phyloP scores from a whole-genome alignment of 2,329 filamentous ascomycete genomes.

The Talaromyces sp. region DNA sequence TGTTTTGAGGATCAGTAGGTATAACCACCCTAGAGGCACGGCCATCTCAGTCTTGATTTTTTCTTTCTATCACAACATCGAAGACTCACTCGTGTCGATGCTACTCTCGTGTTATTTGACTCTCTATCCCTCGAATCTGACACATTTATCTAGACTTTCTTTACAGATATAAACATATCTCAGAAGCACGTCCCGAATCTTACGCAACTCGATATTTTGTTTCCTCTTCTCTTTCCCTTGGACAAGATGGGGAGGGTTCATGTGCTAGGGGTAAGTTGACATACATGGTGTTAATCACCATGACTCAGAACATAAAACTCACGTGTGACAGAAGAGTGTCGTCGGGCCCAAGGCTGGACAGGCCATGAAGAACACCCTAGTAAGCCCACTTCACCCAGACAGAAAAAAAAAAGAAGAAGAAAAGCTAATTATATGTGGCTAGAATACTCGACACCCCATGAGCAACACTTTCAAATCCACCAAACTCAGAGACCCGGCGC shows the following conservation, averaged over 20 bases:
- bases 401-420: not conserved
- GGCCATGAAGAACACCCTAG: conserved; percentile 41
- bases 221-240: not conserved
- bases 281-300: not conserved
- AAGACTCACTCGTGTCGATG: not conserved
- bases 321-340: conserved; percentile 35
- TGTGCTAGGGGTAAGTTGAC: not conserved
- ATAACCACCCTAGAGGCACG: not conserved
- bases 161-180: not conserved
- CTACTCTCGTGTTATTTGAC: not conserved
- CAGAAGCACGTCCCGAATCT: not conserved
- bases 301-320: conserved; percentile 7
- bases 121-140: not conserved
- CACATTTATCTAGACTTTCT: not conserved
- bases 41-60: not conserved
- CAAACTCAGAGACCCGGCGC: conserved; percentile 24
- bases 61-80: not conserved
- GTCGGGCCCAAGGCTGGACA: conserved; percentile 41
- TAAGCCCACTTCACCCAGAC: conserved; percentile 12
- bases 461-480: conserved; percentile 4
- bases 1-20: not conserved
- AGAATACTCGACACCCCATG: not conserved
- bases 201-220: not conserved
- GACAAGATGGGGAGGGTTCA: not conserved
- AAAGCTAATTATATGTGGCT: not conserved